Evolutionary conservation across 2,329 filamentous ascomycete genomes (phyloP), one percentile per base, ranked within the genome.

Genomic region (Saccharata proteae): DNA sequence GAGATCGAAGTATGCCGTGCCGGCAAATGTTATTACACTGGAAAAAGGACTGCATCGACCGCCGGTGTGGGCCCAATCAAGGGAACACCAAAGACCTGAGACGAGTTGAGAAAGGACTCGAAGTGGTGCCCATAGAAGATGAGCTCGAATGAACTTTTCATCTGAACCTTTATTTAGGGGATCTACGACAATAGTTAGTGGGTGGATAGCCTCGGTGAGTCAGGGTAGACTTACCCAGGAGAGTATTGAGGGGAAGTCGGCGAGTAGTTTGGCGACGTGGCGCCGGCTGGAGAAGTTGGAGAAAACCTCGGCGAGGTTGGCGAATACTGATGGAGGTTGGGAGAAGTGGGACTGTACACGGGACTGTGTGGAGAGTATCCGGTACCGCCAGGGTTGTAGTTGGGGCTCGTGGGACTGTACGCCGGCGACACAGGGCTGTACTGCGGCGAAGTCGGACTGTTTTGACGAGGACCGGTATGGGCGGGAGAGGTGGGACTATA

Each of bases 351-450:
- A 68, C 56, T 49, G 65, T 71, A 43, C 65, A 52, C 46, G n/a
- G 54, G 76, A 30, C 71, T 77, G 3, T 75, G 72, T n/a, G 76
- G 77, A 47, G 74, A 79, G 58, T 82, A 83, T 24, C 47, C 47
- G 34, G 43, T 41, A 9, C 37, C 44, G 30, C 45, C 43, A 7
- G 36, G 43, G 26, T 43, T 43, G 34, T 55, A 56, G 30, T 64
- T 55, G 15, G 61, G 61, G 37, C 67, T 72, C 21, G 65, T 68
- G 14, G 67, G 65, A 19, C 67, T 71, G 46, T 70, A 73, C 50
- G 65, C 49, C 6, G 55, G 55, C 17, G 54, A 59, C 3, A 67
- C 70, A 12, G 69, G 69, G 31, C 66, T 71, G 44, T 71, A 74
- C 40, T 62, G 66, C 14, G 69, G 70, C 19, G 67, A 71, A 5